Conservation (phyloP, 805 yeast genomes). For the Myxozyma neglecta region DNA sequence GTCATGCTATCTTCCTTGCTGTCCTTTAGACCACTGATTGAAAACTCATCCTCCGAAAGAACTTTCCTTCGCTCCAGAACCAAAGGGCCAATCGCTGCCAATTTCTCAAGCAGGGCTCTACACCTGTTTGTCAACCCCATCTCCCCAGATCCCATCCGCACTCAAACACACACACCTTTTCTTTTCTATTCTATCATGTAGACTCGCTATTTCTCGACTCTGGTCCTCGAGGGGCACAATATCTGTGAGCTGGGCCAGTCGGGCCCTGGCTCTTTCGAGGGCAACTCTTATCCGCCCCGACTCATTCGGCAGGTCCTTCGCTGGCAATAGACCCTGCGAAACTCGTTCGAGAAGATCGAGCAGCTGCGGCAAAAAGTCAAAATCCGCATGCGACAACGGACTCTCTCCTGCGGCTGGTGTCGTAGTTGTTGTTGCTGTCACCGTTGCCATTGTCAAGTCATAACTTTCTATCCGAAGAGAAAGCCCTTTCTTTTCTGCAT, state of each 20-base stretch:
- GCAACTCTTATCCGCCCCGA: slow-evolving; percentile 21
- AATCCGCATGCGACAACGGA: slow-evolving; percentile 13
- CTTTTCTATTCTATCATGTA: slow-evolving; percentile 6
- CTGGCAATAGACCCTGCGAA: slow-evolving; percentile 13
- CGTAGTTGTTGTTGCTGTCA: not conserved
- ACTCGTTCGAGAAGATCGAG: slow-evolving; percentile 26
- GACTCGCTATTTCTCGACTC: not conserved
- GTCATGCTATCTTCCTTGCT: not conserved
- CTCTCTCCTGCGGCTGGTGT: not conserved
- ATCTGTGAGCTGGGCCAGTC: slow-evolving; percentile 4
- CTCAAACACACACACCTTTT: slow-evolving; percentile 5
- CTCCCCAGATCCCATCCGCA: not conserved
- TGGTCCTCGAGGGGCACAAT: slow-evolving; percentile 9
- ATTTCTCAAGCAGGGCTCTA: not conserved
- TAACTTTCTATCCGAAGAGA: too few species aligned
- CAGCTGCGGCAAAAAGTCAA: slow-evolving; percentile 25
- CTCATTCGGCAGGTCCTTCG: slow-evolving; percentile 22
- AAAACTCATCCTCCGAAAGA: slow-evolving; percentile 3
- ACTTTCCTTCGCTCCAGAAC: slow-evolving; percentile 3
- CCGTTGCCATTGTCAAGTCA: too few species aligned
- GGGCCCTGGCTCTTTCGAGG: slow-evolving; percentile 5
- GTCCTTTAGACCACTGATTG: not conserved
- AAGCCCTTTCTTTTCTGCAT: too few species aligned
- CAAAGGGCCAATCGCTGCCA: not conserved
- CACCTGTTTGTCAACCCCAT: not conserved